phyloP scores from a whole-genome alignment of 176 grass and related monocot genomes.

The Metroxylon sagu region DNA sequence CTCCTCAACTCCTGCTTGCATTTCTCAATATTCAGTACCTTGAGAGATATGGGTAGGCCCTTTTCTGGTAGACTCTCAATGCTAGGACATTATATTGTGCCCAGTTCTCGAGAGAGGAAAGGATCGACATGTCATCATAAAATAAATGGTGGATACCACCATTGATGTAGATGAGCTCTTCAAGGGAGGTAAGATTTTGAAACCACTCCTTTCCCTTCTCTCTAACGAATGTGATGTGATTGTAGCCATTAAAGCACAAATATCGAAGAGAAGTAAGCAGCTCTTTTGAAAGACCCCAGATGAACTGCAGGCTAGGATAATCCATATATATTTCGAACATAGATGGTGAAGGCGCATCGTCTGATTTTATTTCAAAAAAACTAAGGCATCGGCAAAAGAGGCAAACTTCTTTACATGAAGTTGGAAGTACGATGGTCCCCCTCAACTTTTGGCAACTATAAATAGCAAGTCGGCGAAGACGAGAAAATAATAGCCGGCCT shows the following conservation, averaged over 20 bases:
- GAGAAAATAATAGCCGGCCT: slow-evolving; percentile 1
- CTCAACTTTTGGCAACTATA: neutral
- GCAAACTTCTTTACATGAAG: neutral
- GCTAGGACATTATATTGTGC: slow-evolving; percentile 8
- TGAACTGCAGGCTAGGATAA: neutral
- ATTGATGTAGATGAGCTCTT: slow-evolving; percentile 16
- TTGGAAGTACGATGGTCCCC: too few species aligned
- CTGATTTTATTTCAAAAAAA: neutral
- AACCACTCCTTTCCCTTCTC: slow-evolving; percentile 12
- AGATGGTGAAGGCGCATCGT: too few species aligned
- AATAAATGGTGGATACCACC: slow-evolving; percentile 4
- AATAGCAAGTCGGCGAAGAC: neutral
- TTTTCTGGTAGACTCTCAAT: too few species aligned
- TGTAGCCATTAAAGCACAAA: too few species aligned
- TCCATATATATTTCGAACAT: neutral
- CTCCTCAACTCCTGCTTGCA: too few species aligned
- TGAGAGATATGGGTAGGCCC: too few species aligned
- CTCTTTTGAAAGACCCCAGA: neutral
- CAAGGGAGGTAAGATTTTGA: slow-evolving; percentile 19
- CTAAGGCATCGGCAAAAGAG: neutral
- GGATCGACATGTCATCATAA: slow-evolving; percentile 1
- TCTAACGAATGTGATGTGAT: neutral
- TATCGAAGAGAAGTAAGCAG: neutral
- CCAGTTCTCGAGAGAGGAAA: too few species aligned
- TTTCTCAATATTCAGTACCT: too few species aligned